Conservation (phyloP, 2,329 filamentous ascomycete species). For the Fusarium camptoceras region DNA sequence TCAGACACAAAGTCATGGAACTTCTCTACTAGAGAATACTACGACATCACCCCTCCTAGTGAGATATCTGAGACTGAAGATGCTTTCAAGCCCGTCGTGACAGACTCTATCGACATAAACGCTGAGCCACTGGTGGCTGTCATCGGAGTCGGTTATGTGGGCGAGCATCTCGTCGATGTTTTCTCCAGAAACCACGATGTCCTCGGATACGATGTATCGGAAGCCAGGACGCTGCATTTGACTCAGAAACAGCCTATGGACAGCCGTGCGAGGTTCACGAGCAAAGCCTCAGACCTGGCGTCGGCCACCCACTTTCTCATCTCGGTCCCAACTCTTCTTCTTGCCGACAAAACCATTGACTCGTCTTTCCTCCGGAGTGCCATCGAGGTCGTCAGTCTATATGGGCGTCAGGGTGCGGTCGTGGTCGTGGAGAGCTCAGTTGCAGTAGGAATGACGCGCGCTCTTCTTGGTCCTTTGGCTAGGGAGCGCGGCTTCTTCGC, state of each 20-base stretch:
- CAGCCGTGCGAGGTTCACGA: conserved; percentile 53
- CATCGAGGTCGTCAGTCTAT: conserved; percentile 54
- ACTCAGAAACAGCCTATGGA: conserved; percentile 44
- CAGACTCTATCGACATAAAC: conserved; percentile 20
- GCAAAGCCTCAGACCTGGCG: conserved; percentile 52
- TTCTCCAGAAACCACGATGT: conserved; percentile 57
- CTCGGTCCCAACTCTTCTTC: conserved; percentile 64
- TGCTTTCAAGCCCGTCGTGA: conserved; percentile 8
- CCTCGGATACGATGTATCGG: conserved; percentile 62
- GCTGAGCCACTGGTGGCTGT: conserved; percentile 57
- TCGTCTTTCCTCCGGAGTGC: conserved; percentile 60
- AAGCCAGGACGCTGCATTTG: conserved; percentile 53
- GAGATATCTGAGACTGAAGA: conserved; percentile 48
- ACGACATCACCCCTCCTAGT: conserved; percentile 52
- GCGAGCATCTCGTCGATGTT: conserved; percentile 59
- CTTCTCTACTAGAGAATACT: conserved; percentile 43
- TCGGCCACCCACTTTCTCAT: conserved; percentile 65
- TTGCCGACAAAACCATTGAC: conserved; percentile 60
- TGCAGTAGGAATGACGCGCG: conserved; percentile 65
- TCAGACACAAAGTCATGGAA: conserved; percentile 42
- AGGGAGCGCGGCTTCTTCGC: conserved; percentile 56
- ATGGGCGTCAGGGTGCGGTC: conserved; percentile 58
- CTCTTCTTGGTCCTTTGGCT: conserved; percentile 60
- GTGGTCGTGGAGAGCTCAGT: conserved; percentile 67
- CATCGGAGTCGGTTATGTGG: conserved; percentile 66